A percentile compares a stretch with the other conserved stretches of the same genome.
Conservation (phyloP, 352 stramenopile species). For the Phytopythium mirpurense region DNA sequence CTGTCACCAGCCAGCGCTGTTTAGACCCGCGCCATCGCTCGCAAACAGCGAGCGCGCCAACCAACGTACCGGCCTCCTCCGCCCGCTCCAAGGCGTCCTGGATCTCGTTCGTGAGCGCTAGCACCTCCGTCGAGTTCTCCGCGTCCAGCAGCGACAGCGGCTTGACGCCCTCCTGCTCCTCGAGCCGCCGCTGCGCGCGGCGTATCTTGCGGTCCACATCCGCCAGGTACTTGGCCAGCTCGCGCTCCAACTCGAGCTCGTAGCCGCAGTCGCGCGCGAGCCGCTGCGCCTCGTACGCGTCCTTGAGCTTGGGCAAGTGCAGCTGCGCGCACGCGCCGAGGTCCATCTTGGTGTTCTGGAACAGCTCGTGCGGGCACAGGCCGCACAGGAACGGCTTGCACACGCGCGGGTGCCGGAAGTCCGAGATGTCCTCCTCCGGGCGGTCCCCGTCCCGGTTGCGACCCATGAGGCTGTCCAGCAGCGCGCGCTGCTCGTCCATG, state of each 20-base stretch:
- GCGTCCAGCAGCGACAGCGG: conserved; percentile 40
- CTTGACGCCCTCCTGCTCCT: conserved; percentile 48
- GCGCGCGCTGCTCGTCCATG: conserved; percentile 82
- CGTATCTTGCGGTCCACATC: conserved; percentile 86
- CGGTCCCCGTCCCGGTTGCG: conserved; percentile 88
- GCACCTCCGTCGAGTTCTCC: conserved; percentile 55
- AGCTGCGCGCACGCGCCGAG: conserved; percentile 60
- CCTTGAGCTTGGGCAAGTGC: conserved; percentile 67
- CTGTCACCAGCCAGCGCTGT: conserved; percentile 7
- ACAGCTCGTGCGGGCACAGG: conserved; percentile 84
- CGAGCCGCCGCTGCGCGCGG: conserved; percentile 58
- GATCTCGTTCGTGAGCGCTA: conserved; percentile 72
- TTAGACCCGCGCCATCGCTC: too few relatives aligned
- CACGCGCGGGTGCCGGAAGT: conserved; percentile 68
- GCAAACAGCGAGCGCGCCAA: too few relatives aligned
- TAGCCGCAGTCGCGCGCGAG: conserved; percentile 47
- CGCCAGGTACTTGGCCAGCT: conserved; percentile 51
- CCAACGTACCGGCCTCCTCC: conserved; percentile 30
- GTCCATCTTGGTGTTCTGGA: conserved; percentile 89
- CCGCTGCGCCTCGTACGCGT: conserved; percentile 45
- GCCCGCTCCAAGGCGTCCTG: conserved; percentile 54
- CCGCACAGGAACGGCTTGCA: conserved; percentile 83
- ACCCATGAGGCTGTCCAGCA: conserved; percentile 90
- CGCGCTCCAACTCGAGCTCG: conserved; percentile 58
- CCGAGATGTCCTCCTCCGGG: conserved; percentile 65